These are phyloP conservation scores for Chalciporus piperatus DNA, from an alignment of 768 basidiomycete species.

Conservation along the genomic window DNA sequence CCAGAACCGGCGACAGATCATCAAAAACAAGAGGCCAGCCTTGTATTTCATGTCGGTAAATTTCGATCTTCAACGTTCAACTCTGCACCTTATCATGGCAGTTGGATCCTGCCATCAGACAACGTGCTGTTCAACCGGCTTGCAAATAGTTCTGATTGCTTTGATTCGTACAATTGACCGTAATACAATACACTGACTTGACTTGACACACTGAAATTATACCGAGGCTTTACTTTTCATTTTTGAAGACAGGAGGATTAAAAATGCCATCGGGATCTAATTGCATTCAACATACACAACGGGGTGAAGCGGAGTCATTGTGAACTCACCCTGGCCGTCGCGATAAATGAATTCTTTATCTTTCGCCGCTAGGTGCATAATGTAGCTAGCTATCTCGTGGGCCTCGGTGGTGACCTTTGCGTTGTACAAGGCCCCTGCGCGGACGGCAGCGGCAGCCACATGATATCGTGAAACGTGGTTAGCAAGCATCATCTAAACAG, in stretches of 20 bases:
- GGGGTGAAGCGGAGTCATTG: too few relatives aligned
- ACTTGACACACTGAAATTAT: too few relatives aligned
- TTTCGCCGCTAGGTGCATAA: constrained; percentile 60
- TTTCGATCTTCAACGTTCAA: too few relatives aligned
- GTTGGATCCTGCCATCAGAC: too few relatives aligned
- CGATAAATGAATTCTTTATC: constrained; percentile 60
- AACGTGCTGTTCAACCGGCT: too few relatives aligned
- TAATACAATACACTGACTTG: too few relatives aligned
- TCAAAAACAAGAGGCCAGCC: too few relatives aligned
- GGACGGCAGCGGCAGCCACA: constrained; percentile 59
- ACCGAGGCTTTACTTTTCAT: neutral
- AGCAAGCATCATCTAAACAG: constrained; percentile 67
- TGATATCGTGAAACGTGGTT: constrained; percentile 68
- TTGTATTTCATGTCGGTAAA: too few relatives aligned
- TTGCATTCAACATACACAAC: neutral
- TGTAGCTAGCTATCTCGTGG: constrained; percentile 52
- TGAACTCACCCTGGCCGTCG: constrained; percentile 51
- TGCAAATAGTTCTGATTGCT: too few relatives aligned
- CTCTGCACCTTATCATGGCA: too few relatives aligned
- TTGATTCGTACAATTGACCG: too few relatives aligned
- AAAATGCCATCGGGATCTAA: constrained; percentile 39
- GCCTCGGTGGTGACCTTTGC: constrained; percentile 52
- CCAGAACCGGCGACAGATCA: too few relatives aligned
- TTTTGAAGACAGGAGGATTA: constrained; percentile 43
- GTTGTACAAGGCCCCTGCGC: constrained; percentile 52